Conservation (phyloP, 1,284 basidiomycete genomes). For the Veloboletus limbatus region DNA sequence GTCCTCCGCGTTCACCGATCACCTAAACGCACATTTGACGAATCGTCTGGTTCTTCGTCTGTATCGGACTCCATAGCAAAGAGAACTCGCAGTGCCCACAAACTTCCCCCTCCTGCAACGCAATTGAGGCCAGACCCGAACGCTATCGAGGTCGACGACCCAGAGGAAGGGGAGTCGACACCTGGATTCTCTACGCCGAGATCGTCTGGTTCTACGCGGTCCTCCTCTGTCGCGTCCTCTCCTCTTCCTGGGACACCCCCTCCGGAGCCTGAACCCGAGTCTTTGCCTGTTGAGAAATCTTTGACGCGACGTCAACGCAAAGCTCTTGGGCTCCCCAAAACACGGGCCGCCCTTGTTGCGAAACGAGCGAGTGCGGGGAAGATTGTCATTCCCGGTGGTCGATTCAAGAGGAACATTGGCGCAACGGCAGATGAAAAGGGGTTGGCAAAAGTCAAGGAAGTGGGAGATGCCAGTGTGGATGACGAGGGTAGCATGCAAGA, state of each 20-base stretch:
- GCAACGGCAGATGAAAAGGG: constrained; percentile 27
- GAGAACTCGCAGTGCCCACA: constrained; percentile 37
- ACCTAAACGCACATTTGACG: constrained; percentile 69
- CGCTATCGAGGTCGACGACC: constrained; percentile 31
- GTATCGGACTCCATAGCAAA: constrained; percentile 45
- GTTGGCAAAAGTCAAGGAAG: constrained; percentile 26
- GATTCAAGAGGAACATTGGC: constrained; percentile 34
- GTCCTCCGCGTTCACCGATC: constrained; percentile 41
- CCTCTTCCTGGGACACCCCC: constrained; percentile 32
- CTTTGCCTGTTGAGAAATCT: constrained; percentile 24
- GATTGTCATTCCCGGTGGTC: constrained; percentile 59
- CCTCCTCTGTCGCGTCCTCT: constrained; percentile 44
- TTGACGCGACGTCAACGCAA: constrained; percentile 69
- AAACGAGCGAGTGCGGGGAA: constrained; percentile 42
- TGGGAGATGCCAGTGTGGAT: constrained; percentile 24
- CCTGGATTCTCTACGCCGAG: constrained; percentile 44
- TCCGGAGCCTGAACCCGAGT: constrained; percentile 32
- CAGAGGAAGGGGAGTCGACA: constrained; percentile 39
- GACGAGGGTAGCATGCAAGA: constrained; percentile 36
- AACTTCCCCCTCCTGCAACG: constrained; percentile 18
- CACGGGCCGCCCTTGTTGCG: constrained; percentile 33
- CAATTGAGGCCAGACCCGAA: constrained; percentile 21
- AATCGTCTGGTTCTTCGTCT: constrained; percentile 49
- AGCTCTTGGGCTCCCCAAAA: constrained; percentile 60
- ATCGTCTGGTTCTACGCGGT: constrained; percentile 39